Conservation (phyloP, 1,284 basidiomycete genomes). For the Cystobasidium slooffiae region DNA sequence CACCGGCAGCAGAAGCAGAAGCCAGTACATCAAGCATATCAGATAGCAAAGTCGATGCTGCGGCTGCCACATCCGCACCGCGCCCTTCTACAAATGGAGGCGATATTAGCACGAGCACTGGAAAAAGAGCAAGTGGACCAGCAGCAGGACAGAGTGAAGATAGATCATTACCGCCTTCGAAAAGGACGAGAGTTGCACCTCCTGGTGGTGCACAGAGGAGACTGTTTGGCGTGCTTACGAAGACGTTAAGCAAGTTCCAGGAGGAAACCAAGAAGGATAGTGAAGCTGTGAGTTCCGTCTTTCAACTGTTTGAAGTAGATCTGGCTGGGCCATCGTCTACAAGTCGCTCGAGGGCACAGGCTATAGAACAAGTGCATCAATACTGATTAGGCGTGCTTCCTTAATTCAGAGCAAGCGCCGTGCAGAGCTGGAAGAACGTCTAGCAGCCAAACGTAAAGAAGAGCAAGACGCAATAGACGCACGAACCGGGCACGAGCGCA, state of each 20-base stretch:
- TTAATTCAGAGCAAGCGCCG: conserved; percentile 44
- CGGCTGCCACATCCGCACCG: not conserved
- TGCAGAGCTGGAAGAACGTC: conserved; percentile 48
- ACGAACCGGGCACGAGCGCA: conserved; percentile 41
- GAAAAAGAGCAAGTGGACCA: conserved; percentile 8
- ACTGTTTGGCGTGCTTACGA: conserved; percentile 51
- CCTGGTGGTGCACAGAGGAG: conserved; percentile 43
- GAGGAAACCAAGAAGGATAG: conserved; percentile 43
- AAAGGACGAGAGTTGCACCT: conserved; percentile 41
- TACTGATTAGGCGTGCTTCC: not conserved
- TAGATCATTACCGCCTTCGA: conserved; percentile 31
- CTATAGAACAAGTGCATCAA: not conserved
- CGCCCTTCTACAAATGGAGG: not conserved
- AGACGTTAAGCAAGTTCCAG: conserved; percentile 50
- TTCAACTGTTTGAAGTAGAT: not conserved
- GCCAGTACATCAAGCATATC: not conserved
- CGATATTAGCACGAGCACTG: not conserved
- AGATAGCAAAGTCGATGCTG: not conserved
- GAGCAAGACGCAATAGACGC: conserved; percentile 46
- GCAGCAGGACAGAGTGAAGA: conserved; percentile 34
- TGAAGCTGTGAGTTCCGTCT: conserved; percentile 37
- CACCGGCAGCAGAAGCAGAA: not conserved
- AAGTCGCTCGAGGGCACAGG: no score
- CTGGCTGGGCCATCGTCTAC: no score
- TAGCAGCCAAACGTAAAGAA: conserved; percentile 46